These are phyloP conservation scores for Trebouxia sp. DNA, from an alignment of 139 green algal genomes.

Conservation along the genomic window DNA sequence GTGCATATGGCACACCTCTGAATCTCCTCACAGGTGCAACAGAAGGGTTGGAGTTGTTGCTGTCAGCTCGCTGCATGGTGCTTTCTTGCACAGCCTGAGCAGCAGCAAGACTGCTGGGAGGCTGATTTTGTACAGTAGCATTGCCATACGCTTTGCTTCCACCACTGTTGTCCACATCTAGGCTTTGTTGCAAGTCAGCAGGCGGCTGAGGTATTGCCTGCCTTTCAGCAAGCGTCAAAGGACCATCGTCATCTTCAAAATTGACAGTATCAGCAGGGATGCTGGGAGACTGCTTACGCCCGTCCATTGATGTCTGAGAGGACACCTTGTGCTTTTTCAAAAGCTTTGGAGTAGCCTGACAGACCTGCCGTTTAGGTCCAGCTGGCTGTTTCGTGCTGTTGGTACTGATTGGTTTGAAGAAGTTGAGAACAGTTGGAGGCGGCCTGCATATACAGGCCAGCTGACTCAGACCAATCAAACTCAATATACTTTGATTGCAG, in stretches of 20 bases:
- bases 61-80: neutral
- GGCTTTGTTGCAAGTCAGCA: neutral
- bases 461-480: neutral
- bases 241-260: no score
- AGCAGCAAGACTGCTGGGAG: neutral
- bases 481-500: neutral
- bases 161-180: neutral
- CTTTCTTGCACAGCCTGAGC: neutral
- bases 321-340: neutral
- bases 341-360: neutral
- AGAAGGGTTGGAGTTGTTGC: neutral
- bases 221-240: no score
- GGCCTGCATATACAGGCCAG: conserved; percentile 30
- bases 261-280: no score
- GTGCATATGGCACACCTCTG: neutral
- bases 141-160: neutral
- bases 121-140: no score
- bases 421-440: conserved; percentile 56
- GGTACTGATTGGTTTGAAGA: conserved; percentile 51
- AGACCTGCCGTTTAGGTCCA: neutral
- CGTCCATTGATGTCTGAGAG: neutral
- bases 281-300: no score
- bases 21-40: neutral
- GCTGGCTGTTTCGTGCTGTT: neutral
- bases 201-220: neutral